Percentiles rank a stretch among this genome's conserved stretches.
Evolutionary conservation across 1,284 basidiomycete genomes (phyloP).

Genomic region (Trichosporon coremiiforme): DNA sequence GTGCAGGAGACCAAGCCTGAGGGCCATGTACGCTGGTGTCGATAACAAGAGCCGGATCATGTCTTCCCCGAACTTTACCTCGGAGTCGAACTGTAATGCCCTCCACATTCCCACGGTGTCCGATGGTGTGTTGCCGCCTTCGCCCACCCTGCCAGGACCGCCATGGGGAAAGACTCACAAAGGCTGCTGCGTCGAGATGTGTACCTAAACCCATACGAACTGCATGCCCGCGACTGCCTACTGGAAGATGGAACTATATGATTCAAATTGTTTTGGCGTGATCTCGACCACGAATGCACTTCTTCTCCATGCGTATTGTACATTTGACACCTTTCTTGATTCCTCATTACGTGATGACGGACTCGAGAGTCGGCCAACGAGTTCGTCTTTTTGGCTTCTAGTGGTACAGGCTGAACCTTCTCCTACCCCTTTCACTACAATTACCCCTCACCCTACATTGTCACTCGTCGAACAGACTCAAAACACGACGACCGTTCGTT

Average conservation of each 20-base stretch:
- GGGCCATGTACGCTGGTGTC: constrained; percentile 14
- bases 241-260: neutral
- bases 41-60: constrained; percentile 3
- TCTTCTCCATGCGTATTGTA: neutral
- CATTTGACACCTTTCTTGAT: neutral
- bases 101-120: constrained; percentile 12
- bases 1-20: constrained; percentile 10
- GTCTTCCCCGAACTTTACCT: neutral
- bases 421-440: neutral
- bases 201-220: constrained; percentile 1
- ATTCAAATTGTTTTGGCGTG: constrained; percentile 3
- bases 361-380: neutral
- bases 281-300: constrained; percentile 11
- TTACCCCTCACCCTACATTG: neutral
- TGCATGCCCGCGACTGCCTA: neutral
- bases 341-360: neutral
- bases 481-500: neutral
- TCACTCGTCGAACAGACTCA: neutral
- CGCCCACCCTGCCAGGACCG: too few species aligned
- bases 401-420: neutral
- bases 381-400: neutral
- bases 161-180: too few species aligned
- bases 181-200: neutral
- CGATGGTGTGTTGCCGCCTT: neutral
- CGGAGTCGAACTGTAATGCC: neutral